Conservation (phyloP, 2,329 filamentous ascomycete species). For the Diplodia intermedia region DNA sequence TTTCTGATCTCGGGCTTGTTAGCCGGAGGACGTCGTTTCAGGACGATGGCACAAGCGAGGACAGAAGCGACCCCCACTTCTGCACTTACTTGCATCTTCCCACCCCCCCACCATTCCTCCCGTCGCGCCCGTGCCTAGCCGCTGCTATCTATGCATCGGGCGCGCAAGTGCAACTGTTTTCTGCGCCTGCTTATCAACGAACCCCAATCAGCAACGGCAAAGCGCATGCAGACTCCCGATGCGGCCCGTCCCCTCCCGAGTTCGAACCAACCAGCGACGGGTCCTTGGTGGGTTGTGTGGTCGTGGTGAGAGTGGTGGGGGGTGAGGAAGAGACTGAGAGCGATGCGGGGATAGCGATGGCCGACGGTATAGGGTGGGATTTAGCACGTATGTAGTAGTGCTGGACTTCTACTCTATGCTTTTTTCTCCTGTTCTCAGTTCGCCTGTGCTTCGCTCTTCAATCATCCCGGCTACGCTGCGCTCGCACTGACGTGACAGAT, state of each 20-base stretch:
- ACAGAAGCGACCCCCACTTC: neutral
- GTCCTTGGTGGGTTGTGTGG: neutral
- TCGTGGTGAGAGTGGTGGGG: neutral
- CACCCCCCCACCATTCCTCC: neutral
- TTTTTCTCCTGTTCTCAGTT: too few species aligned
- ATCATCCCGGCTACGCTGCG: neutral
- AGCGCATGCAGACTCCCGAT: neutral
- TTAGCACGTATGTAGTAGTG: neutral
- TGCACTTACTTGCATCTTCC: neutral
- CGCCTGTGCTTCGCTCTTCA: neutral
- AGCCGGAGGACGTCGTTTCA: neutral
- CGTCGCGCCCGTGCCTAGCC: constrained; percentile 1
- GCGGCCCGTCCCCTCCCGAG: neutral
- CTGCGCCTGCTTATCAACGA: neutral
- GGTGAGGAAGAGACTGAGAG: too few species aligned
- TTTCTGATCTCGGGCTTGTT: neutral
- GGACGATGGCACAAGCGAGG: neutral
- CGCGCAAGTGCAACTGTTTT: neutral
- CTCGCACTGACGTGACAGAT: neutral
- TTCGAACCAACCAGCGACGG: neutral
- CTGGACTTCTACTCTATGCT: too few species aligned
- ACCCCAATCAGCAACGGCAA: too few species aligned
- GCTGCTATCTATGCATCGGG: neutral
- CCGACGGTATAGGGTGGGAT: neutral
- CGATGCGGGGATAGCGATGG: neutral